These are phyloP conservation scores for Colletotrichum lindemuthianum DNA, from an alignment of 2,329 filamentous ascomycete species.

Conservation along the genomic window DNA sequence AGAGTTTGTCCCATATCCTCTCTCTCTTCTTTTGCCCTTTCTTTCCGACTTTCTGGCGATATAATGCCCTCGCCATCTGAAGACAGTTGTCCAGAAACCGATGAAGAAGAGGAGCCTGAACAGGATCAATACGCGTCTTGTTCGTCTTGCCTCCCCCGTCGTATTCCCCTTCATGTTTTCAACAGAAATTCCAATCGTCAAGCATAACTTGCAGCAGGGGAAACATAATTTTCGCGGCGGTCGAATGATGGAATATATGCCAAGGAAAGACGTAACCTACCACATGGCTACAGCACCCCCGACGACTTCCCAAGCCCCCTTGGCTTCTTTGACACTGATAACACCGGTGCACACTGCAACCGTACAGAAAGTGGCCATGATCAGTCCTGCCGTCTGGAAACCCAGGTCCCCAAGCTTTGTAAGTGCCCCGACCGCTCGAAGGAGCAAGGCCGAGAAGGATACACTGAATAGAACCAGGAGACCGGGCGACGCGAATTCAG, in stretches of 20 bases:
- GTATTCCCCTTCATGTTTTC: no score
- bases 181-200: constrained; percentile 1
- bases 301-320: background rate
- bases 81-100: constrained; percentile 26
- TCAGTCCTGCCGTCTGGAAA: constrained; percentile 19
- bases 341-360: constrained; percentile 15
- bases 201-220: background rate
- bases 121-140: no score
- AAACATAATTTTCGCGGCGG: no score
- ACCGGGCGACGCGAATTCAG: constrained; percentile 20
- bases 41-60: background rate
- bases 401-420: constrained; percentile 13
- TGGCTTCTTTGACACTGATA: background rate
- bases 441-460: constrained; percentile 72
- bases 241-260: no score
- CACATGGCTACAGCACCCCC: constrained; percentile 17
- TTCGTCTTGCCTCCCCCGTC: no score
- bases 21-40: constrained; percentile 14
- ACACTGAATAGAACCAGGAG: constrained; percentile 78
- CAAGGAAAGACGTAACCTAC: constrained; percentile 1
- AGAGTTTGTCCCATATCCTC: constrained; percentile 30
- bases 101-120: constrained; percentile 26
- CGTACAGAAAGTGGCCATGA: constrained; percentile 21
- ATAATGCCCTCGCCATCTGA: constrained; percentile 12
- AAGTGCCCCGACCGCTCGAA: constrained; percentile 13